Evolutionary conservation across 2,329 filamentous ascomycete species (phyloP).

Genomic region (Phoma sp.): DNA sequence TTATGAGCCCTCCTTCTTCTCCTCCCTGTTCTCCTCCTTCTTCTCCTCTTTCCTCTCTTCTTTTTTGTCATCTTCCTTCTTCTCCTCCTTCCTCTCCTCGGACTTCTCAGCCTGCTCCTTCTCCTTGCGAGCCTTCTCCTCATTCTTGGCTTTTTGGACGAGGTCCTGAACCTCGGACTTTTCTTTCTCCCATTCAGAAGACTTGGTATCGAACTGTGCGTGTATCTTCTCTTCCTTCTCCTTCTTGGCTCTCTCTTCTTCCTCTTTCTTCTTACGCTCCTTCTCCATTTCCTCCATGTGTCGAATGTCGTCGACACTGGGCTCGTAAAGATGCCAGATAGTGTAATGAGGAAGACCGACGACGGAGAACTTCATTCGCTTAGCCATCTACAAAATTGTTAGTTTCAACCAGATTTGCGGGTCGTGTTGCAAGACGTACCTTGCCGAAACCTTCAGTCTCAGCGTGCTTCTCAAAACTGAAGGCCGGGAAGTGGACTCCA

Average conservation of each 20-base stretch:
- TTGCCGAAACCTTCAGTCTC: constrained; percentile 99
- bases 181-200: constrained; percentile 86
- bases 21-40: constrained; percentile 14
- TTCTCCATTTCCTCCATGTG: constrained; percentile 99
- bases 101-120: constrained; percentile 52
- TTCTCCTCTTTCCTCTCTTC: constrained; percentile 49
- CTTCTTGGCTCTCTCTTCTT: constrained; percentile 75
- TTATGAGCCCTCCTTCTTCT: constrained; percentile 19
- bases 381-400: constrained; percentile 78
- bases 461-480: constrained; percentile 97
- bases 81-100: constrained; percentile 41
- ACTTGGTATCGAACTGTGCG: constrained; percentile 77
- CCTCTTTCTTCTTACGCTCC: constrained; percentile 79
- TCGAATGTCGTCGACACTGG: constrained; percentile 94
- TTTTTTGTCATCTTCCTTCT: constrained; percentile 36
- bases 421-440: constrained; percentile 58
- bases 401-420: constrained; percentile 22
- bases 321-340: constrained; percentile 99
- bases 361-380: constrained; percentile 93
- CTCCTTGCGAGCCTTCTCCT: constrained; percentile 47
- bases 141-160: constrained; percentile 61
- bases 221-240: constrained; percentile 79
- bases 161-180: constrained; percentile 78
- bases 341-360: constrained; percentile 96
- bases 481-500: constrained; percentile 96